Base-by-base conservation (phyloP, 257 asterid genomes). In the Salvia hispanica region DNA sequence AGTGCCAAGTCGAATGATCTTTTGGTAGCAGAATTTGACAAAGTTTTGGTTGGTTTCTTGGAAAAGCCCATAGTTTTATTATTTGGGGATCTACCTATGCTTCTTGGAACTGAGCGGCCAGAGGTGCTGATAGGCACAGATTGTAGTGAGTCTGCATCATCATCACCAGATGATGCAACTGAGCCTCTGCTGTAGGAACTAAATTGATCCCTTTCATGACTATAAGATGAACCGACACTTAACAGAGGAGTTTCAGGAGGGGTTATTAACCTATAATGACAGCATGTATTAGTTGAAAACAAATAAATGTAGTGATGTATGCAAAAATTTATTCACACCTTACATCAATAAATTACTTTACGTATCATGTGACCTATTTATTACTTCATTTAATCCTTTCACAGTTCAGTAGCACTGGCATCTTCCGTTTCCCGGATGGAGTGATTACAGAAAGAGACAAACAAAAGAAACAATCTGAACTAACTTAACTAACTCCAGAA, bases 171-270 rank as follows among this genome's bases (percentile, higher is more conserved):
- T n/a, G 99, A 93, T 71, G 84, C 97, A 78, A 83, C 80, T 13
- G 99, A 93, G 62, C 94, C 92, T 77, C 80, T 93, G 73, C 96
- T 78, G 69, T 82, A 78, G 62, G 89, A 82, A 65, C 93, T 84
- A 81, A 75, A 83, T 58, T 74, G 86, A 75, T 87, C 96, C 73
- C 88, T 78, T 39, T 90, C 96, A 58, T 86, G 88, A 81, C 96
- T 86, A 70, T 82, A 82, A 15, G 92, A 83, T 36, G 97, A 88
- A 72, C 92, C 76, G 57, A 83, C 82, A 66, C 95, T 94, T 80
- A 94, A 94, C 40, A 94, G 91, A 67, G 99, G 99, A 62, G 98
- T 94, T 54, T 91, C 99, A 0, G 99, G 99, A 71, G 99, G 99
- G 51, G 99, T 91, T 76, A 89, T 80, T 80, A 94, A 83, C 99